Base-by-base conservation (phyloP, 2,329 filamentous ascomycete species). In the Pyricularia sp. region DNA sequence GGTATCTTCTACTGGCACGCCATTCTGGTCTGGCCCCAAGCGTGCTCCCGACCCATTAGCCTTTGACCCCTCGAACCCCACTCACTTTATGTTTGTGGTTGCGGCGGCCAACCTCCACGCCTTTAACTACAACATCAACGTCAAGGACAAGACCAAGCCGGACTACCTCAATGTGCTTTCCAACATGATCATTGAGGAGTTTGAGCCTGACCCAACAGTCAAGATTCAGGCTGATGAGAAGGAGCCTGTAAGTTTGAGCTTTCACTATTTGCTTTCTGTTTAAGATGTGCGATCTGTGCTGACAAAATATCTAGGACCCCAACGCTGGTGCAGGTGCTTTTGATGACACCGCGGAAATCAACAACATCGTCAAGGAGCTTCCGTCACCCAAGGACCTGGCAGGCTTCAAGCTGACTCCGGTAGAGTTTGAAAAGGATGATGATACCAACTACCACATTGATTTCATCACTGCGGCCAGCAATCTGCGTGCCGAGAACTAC, bases 1-100 rank as follows among this genome's bases (percentile, higher is more conserved):
- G 0, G 88, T 86, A 69, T 97, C 95, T 0, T 96, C 93, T 2
- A 91, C 87, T 55, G 95, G 95, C 36, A 92, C 94, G 71, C 91
- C 88, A 0, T 99, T 99, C 86, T 99, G 95, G 95, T 98, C 95
- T 33, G 94, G 95, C 12, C 95, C 95, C 66, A 99, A 99, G 87
- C 93, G 95, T 76, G 95, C 95, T 14, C 95, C 95, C 5, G 93
- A 96, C 71, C 86, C 94, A 72, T 84, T 98, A 76, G 94, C 92
- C 78, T 99, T 99, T 73, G 92, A 97, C 74, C 80, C 90, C 65
- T 86, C 89, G 70, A 95, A 97, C 80, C 84, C 89, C 12, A 95
- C 93, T 26, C 95, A 99, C 80, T 90, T 94, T 76, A 88, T 87
- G 55, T 99, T 97, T 77, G 84, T 99, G 68, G 88, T 96, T 71